Conservation (phyloP, 345 rosid species). For the Lepidium sativum region DNA sequence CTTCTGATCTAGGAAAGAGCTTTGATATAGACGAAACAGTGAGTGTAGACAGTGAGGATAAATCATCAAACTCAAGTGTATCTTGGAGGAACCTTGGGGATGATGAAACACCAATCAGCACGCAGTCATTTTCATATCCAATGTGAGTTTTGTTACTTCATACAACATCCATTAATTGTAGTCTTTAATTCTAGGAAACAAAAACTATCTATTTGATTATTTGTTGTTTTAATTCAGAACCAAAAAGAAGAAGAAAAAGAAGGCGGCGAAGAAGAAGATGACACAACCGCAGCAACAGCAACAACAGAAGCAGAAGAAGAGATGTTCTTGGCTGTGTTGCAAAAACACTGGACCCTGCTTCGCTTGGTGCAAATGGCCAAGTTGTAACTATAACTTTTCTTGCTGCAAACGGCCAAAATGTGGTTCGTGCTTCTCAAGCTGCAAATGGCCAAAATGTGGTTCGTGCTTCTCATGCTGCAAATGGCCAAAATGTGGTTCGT, state of each 20-base stretch:
- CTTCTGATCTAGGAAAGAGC: conserved; percentile 23
- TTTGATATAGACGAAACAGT: conserved; percentile 16
- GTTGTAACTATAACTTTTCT: conserved; percentile 3
- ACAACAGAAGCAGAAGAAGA: conserved; percentile 21
- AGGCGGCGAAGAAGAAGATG: conserved; percentile 13
- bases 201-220: neutral
- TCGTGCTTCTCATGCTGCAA: conserved; percentile 18
- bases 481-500: conserved; percentile 14
- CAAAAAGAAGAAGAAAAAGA: conserved; percentile 10
- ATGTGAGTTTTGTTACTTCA: conserved; percentile 12
- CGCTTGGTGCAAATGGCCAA: conserved; percentile 22
- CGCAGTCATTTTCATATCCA: conserved; percentile 17
- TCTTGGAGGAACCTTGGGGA: conserved; percentile 26
- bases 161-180: neutral
- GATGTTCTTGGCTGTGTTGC: conserved; percentile 27
- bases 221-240: conserved; percentile 9
- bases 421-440: conserved; percentile 2
- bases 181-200: neutral
- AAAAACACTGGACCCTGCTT: conserved; percentile 9
- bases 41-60: conserved; percentile 15
- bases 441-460: neutral
- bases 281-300: conserved; percentile 8
- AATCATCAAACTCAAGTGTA: conserved; percentile 6
- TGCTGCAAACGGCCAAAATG: conserved; percentile 23
- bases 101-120: conserved; percentile 15